Base-by-base conservation (phyloP, 345 rosid species). In the Salix brachista region DNA sequence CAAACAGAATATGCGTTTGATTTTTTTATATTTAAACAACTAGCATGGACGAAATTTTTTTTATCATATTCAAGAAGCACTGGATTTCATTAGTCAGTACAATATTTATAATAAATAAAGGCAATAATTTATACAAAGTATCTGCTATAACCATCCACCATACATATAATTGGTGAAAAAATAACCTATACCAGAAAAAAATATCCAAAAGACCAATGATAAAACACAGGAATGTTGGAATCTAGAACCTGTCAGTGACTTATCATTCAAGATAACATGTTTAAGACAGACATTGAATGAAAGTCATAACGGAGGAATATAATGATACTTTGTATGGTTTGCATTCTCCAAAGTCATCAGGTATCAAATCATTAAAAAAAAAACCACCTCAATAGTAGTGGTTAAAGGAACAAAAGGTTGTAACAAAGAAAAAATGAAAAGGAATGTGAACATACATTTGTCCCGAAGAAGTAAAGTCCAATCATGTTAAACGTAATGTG, bases 381-480 rank as follows among this genome's bases (percentile, higher is more conserved):
- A n/a, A 67, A 80, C 71, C 76, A 74, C 78, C 26, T 46, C 32
- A 30, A 25, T 23, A 34, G 48, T 77, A 70, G 67, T 36, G 54
- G 28, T 73, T 39, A 14, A 30, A 37, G 44, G 73, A 72, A 34
- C 61, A 70, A 36, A 65, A 74, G 18, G 3, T 14, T 48, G 66
- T 11, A 64, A 69, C 65, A 32, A 81, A 48, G 18, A 79, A 52
- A 48, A 80, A 52, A 64, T 71, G 75, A 36, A 9, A 75, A 80
- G 70, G 71, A 60, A 69, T 6, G 75, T 67, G 50, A 69, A 8
- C 89, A 23, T 91, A 93, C 99, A 89, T 60, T 86, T 71, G 77
- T 72, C 72, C 97, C 96, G 14, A 96, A 95, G 90, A 95, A 91
- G 89, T 91, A 93, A 80, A 93, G 98, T 67, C 97, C 99, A 69